Conservation (phyloP, 371 early-diverging fungal species). For the Choanephora cucurbitarum region DNA sequence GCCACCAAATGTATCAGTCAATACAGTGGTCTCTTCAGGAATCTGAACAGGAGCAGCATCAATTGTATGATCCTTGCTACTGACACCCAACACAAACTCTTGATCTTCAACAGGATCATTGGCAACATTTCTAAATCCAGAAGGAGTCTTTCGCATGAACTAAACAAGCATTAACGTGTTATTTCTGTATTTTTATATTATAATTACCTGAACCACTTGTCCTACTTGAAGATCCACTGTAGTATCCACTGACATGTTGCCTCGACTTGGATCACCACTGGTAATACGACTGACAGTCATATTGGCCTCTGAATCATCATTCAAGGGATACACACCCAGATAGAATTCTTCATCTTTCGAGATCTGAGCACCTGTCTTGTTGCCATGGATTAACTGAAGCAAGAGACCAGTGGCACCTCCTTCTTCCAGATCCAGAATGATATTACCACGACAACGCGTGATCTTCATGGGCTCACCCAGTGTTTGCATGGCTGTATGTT, state of each 20-base stretch:
- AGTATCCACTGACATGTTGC: slow-evolving; percentile 75
- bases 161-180: slow-evolving; percentile 5
- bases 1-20: slow-evolving; percentile 48
- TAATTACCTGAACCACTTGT: slow-evolving; percentile 58
- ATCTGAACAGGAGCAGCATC: slow-evolving; percentile 29
- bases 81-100: slow-evolving; percentile 28
- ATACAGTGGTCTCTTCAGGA: slow-evolving; percentile 10
- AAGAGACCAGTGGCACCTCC: slow-evolving; percentile 66
- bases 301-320: slow-evolving; percentile 12
- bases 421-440: slow-evolving; percentile 69
- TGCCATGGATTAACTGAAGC: slow-evolving; percentile 48
- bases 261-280: slow-evolving; percentile 77
- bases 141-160: slow-evolving; percentile 28
- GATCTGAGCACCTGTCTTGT: slow-evolving; percentile 16
- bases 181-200: background rate
- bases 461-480: slow-evolving; percentile 60
- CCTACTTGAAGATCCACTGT: slow-evolving; percentile 63
- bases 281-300: slow-evolving; percentile 63
- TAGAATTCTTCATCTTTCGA: slow-evolving; percentile 64
- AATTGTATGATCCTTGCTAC: slow-evolving; percentile 39
- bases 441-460: slow-evolving; percentile 72
- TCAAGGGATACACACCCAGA: slow-evolving; percentile 44
- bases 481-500: slow-evolving; percentile 47
- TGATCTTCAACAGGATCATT: slow-evolving; percentile 27
- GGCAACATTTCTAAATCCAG: slow-evolving; percentile 8